Percentiles rank a stretch among this genome's conserved stretches.
Evolutionary conservation across 2,329 filamentous ascomycete species (phyloP).

Genomic region (Alternaria sp.): DNA sequence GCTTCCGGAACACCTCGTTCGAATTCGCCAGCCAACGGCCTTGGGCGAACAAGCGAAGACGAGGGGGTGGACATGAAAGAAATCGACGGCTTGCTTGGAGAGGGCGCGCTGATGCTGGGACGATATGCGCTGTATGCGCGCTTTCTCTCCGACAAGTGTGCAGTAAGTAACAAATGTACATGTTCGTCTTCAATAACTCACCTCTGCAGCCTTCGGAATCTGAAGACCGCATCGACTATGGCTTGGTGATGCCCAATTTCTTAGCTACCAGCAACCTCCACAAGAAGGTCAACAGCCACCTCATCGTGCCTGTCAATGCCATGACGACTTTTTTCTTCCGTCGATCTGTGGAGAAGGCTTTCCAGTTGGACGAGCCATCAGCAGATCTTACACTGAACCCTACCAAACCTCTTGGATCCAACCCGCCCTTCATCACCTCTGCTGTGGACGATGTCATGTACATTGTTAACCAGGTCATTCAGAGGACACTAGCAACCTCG

Average conservation of each 20-base stretch:
- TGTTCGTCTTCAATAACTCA: conserved; percentile 24
- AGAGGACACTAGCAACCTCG: conserved; percentile 85
- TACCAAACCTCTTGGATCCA: conserved; percentile 74
- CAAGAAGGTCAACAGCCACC: conserved; percentile 77
- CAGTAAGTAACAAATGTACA: conserved; percentile 61
- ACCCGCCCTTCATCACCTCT: conserved; percentile 89
- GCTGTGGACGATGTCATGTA: conserved; percentile 99
- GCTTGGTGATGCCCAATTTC: conserved; percentile 74
- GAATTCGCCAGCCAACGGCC: conserved; percentile 72
- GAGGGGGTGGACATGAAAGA: conserved; percentile 97
- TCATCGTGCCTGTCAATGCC: conserved; percentile 82
- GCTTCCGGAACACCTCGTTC: conserved; percentile 70
- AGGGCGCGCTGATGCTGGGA: conserved; percentile 90
- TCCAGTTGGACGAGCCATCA: conserved; percentile 92
- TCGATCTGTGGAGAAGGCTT: conserved; percentile 94
- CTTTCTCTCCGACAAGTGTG: conserved; percentile 87
- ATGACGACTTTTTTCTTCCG: conserved; percentile 98
- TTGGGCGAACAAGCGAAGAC: conserved; percentile 76
- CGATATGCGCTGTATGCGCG: conserved; percentile 92
- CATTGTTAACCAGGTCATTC: conserved; percentile 90
- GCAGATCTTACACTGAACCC: conserved; percentile 78
- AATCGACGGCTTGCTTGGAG: conserved; percentile 83
- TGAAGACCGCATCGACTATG: conserved; percentile 64
- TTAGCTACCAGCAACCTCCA: conserved; percentile 80
- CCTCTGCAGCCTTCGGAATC: conserved; percentile 38